Conservation (phyloP, 352 stramenopile species). For the Globisporangium cystogenes region DNA sequence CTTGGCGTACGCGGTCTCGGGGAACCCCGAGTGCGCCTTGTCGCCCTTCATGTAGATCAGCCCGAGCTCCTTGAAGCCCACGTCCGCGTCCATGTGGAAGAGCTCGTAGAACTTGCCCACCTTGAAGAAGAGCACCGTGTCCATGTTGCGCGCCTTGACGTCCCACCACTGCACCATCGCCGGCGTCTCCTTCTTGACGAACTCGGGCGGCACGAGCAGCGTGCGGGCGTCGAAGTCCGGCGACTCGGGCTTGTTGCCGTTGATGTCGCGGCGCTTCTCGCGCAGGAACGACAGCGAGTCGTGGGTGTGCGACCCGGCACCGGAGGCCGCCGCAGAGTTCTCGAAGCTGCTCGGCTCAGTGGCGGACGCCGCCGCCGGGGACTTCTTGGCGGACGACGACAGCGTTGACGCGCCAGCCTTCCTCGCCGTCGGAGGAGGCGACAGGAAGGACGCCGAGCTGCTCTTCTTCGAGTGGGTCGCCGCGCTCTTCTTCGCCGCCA, state of each 20-base stretch:
- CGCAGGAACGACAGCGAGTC: conserved; percentile 91
- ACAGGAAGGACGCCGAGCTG: conserved; percentile 28
- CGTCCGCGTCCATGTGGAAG: conserved; percentile 98
- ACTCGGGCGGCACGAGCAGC: conserved; percentile 84
- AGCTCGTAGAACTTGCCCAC: conserved; percentile 97
- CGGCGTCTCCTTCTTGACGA: conserved; percentile 89
- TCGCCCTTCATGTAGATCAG: conserved; percentile 99
- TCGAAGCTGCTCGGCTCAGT: conserved; percentile 7
- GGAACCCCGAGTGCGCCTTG: conserved; percentile 97
- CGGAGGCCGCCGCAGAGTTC: conserved; percentile 28
- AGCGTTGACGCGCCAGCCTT: conserved; percentile 16
- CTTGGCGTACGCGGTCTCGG: conserved; percentile 97
- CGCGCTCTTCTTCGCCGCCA: conserved; percentile 15
- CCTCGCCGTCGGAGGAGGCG: conserved; percentile 16
- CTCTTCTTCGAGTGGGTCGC: conserved; percentile 20
- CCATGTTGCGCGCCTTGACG: conserved; percentile 96
- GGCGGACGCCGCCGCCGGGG: conserved; percentile 10
- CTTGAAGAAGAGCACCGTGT: conserved; percentile 99
- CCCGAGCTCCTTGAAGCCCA: conserved; percentile 94
- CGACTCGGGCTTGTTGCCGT: conserved; percentile 73
- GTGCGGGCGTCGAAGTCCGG: conserved; percentile 92
- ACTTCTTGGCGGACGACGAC: conserved; percentile 15
- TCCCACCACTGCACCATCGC: conserved; percentile 99
- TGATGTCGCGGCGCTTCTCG: conserved; percentile 82
- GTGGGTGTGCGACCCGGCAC: conserved; percentile 80